Conservation (phyloP, 345 rosid genomes). For the Linum usitatissimum region DNA sequence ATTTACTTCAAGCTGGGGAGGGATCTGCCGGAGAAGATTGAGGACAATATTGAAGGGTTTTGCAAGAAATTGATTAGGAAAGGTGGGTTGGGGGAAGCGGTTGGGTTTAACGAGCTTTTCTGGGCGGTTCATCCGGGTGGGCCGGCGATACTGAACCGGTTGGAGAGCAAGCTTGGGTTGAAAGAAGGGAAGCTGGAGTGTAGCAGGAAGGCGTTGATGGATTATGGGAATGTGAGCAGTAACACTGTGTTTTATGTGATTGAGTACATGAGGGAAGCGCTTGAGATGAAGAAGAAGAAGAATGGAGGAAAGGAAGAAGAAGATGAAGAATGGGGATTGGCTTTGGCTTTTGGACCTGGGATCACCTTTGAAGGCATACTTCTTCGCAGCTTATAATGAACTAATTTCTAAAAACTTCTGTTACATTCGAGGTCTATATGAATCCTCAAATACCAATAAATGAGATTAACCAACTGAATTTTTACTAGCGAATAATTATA, state of each 20-base stretch:
- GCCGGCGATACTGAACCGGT: slow-evolving; percentile 80
- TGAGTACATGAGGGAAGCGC: slow-evolving; percentile 81
- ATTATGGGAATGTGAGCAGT: slow-evolving; percentile 92
- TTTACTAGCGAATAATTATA: no score
- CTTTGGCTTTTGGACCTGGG: slow-evolving; percentile 94
- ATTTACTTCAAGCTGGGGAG: slow-evolving; percentile 77
- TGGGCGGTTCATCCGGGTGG: slow-evolving; percentile 99
- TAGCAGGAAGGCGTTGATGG: slow-evolving; percentile 80
- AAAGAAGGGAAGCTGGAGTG: slow-evolving; percentile 64
- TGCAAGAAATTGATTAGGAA: slow-evolving; percentile 48
- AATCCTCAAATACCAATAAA: no score
- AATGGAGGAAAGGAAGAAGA: not conserved
- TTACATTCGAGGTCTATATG: no score
- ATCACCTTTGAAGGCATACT: slow-evolving; percentile 94
- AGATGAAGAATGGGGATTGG: slow-evolving; percentile 59
- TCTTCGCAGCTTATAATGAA: not conserved
- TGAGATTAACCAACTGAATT: no score
- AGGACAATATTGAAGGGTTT: slow-evolving; percentile 76
- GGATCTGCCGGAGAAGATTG: slow-evolving; percentile 91
- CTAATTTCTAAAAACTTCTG: no score
- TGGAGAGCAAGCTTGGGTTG: slow-evolving; percentile 70
- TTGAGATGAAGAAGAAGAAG: slow-evolving; percentile 27
- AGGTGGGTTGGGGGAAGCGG: slow-evolving; percentile 26
- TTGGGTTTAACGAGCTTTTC: slow-evolving; percentile 60
- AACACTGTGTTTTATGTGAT: slow-evolving; percentile 84